These are phyloP conservation scores for Penstemon davidsonii DNA, from an alignment of 257 asterid species.

Conservation along the genomic window DNA sequence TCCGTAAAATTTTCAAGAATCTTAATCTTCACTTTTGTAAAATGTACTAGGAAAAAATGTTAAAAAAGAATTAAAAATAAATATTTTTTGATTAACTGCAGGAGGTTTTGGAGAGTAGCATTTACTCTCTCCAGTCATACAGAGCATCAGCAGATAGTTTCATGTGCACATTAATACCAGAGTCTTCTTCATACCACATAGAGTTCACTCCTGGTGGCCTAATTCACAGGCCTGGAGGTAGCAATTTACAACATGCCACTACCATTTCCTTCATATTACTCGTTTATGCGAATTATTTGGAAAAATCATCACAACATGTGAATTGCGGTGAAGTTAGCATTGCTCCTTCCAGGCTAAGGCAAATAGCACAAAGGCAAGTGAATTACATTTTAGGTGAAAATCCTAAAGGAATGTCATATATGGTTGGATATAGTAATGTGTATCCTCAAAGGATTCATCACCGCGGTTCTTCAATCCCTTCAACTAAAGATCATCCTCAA, in stretches of 20 bases:
- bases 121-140: conserved; percentile 68
- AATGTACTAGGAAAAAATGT: neutral
- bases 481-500: conserved; percentile 63
- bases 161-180: conserved; percentile 89
- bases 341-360: conserved; percentile 56
- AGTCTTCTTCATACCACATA: conserved; percentile 72
- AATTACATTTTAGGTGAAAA: conserved; percentile 90
- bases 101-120: conserved; percentile 73
- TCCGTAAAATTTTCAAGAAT: neutral
- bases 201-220: conserved; percentile 86
- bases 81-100: conserved; percentile 31
- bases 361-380: conserved; percentile 69
- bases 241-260: conserved; percentile 93
- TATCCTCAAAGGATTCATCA: conserved; percentile 82
- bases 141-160: conserved; percentile 91
- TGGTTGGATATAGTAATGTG: conserved; percentile 83
- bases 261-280: conserved; percentile 75
- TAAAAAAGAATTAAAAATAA: neutral
- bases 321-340: conserved; percentile 62
- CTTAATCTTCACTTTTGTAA: neutral
- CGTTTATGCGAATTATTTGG: conserved; percentile 76
- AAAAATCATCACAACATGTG: conserved; percentile 54
- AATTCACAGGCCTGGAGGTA: conserved; percentile 85
- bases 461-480: conserved; percentile 86
- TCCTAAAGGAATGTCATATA: conserved; percentile 89